These are phyloP conservation scores for Crithidia expoeki DNA, from an alignment of 208 protist genomes.

Conservation along the genomic window DNA sequence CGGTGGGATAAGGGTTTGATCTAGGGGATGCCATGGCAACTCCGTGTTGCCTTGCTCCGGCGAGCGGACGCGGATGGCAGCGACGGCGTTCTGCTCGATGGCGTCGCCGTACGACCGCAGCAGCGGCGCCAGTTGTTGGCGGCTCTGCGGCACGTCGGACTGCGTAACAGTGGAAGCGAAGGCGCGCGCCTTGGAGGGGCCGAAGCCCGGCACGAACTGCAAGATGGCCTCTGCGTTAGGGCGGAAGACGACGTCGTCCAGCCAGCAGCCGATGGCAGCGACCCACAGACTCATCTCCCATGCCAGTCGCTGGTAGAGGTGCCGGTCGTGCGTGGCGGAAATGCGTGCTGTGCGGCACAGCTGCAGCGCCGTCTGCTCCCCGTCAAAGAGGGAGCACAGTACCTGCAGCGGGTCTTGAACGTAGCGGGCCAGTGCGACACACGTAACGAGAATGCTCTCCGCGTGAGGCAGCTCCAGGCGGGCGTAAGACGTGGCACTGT, in stretches of 20 bases:
- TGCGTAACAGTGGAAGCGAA: slow-evolving; percentile 37
- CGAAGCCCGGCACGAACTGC: slow-evolving; percentile 87
- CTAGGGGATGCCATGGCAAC: slow-evolving; percentile 62
- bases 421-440: slow-evolving; percentile 65
- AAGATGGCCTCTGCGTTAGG: slow-evolving; percentile 55
- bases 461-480: slow-evolving; percentile 45
- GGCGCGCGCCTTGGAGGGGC: slow-evolving; percentile 51
- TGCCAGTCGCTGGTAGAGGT: slow-evolving; percentile 61
- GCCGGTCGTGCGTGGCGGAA: slow-evolving; percentile 45
- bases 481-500: slow-evolving; percentile 54
- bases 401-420: slow-evolving; percentile 76
- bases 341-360: slow-evolving; percentile 48
- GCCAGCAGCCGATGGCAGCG: slow-evolving; percentile 58
- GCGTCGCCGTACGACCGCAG: slow-evolving; percentile 46
- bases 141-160: slow-evolving; percentile 36
- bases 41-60: slow-evolving; percentile 23
- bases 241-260: slow-evolving; percentile 57
- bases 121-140: slow-evolving; percentile 42
- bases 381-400: slow-evolving; percentile 77
- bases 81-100: slow-evolving; percentile 58
- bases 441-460: slow-evolving; percentile 51
- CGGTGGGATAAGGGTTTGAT: slow-evolving; percentile 75
- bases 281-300: slow-evolving; percentile 91
- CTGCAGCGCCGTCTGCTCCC: slow-evolving; percentile 59
- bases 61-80: slow-evolving; percentile 46